Conservation (phyloP, 225 moss, liverwort and hornwort species). For the Sphagnum contortum region DNA sequence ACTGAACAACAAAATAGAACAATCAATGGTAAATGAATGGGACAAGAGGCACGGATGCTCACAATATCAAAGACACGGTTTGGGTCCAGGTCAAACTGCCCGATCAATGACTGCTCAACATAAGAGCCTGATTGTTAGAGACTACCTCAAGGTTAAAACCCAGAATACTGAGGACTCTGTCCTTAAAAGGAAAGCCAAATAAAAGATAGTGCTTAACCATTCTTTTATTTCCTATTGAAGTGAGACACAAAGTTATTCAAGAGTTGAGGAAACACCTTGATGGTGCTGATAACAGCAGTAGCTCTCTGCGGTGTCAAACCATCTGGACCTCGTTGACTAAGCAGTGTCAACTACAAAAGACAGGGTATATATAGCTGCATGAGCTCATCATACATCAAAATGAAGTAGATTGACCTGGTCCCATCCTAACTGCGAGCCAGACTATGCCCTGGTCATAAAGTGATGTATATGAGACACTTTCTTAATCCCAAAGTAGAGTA, state of each 20-base stretch:
- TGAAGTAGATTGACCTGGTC: too few relatives aligned
- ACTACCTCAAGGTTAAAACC: too few relatives aligned
- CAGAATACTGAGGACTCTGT: too few relatives aligned
- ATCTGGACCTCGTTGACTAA: slow-evolving; percentile 91
- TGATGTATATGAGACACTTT: neutral
- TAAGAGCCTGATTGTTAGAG: neutral
- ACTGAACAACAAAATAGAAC: slow-evolving; percentile 1
- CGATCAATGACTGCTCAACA: slow-evolving; percentile 78
- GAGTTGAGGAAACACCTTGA: slow-evolving; percentile 48
- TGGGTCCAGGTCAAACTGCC: slow-evolving; percentile 96
- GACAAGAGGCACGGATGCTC: slow-evolving; percentile 11
- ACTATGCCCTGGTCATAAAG: slow-evolving; percentile 2
- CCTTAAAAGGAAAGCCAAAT: too few relatives aligned
- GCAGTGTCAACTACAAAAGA: slow-evolving; percentile 79
- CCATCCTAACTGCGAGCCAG: too few relatives aligned
- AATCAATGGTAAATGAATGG: neutral
- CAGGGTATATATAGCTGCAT: neutral
- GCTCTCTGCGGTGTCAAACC: slow-evolving; percentile 65
- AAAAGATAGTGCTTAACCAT: neutral
- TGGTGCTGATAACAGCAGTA: slow-evolving; percentile 72
- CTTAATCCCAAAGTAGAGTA: slow-evolving; percentile 1
- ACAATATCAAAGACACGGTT: slow-evolving; percentile 99
- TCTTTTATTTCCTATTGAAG: neutral
- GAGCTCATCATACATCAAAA: too few relatives aligned
- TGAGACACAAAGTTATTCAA: neutral